phyloP scores from a whole-genome alignment of 139 green algal genomes.

The Closterium sp. region DNA sequence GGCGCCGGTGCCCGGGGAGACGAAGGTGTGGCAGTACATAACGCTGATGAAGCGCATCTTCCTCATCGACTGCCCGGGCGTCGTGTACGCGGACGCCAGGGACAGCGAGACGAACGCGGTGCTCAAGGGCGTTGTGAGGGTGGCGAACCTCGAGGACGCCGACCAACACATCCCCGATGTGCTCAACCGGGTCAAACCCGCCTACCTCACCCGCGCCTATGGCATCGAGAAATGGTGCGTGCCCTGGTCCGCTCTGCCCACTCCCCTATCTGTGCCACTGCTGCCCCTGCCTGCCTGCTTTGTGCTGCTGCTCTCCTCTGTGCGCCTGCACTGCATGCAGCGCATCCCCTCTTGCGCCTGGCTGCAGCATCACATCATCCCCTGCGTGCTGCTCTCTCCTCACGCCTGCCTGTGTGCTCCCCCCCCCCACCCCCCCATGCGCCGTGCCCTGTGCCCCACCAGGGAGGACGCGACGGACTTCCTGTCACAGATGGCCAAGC shows the following conservation, averaged over 20 bases:
- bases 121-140: conserved; percentile 88
- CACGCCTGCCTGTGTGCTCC: neutral
- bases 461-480: conserved; percentile 90
- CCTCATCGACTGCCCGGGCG: conserved; percentile 97
- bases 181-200: conserved; percentile 47
- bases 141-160: conserved; percentile 75
- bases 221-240: conserved; percentile 30
- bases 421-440: no score
- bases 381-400: neutral
- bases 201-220: conserved; percentile 51
- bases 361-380: neutral
- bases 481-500: conserved; percentile 57
- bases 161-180: conserved; percentile 62
- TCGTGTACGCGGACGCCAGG: conserved; percentile 89
- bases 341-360: no score
- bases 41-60: conserved; percentile 99
- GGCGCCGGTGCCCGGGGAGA: conserved; percentile 94
- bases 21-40: conserved; percentile 99
- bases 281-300: neutral
- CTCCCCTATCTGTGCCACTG: neutral
- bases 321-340: no score
- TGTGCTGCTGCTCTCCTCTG: neutral
- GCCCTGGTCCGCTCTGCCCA: neutral
- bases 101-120: conserved; percentile 85
- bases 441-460: no score